Evolutionary conservation across 345 rosid species (phyloP), one percentile per base, ranked within the genome.

Genomic region (Pugionium dolabratum): DNA sequence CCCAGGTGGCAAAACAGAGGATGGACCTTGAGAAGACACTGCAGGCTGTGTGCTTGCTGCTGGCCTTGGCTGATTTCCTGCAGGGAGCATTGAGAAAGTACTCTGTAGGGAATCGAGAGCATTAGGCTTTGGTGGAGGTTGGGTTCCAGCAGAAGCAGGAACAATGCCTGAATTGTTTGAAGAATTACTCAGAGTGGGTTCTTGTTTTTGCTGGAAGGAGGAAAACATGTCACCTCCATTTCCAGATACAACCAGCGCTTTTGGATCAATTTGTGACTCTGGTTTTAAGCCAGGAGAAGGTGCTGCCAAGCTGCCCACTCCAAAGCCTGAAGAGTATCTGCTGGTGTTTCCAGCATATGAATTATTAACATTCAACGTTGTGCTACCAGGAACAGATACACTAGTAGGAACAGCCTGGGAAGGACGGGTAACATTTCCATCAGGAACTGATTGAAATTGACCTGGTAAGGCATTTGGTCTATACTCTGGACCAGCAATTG

Each of bases 81-180:
- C 7, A 79, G 90, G 79, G 67, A 71, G 92, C 85, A 76, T 69
- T 36, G 91, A 70, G 74, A 79, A 86, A 52, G 83, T 62, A 81
- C 72, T 82, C 76, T 88, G 90, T 70, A 90, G 70, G n/a, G 96
- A 82, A 70, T 86, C 90, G 27, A 81, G 82, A 48, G 90, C 71
- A 64, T 71, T 86, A 69, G 89, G 73, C 75, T 80, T 88, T 51
- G 64, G 78, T 9, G 85, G 56, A 70, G 85, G 79, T 55, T 86
- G 96, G 27, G 67, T 48, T 32, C 75, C 78, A 51, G 75, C 75
- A 32, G 88, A 79, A 74, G 69, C 69, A n/a, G 87, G 85, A 62
- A 77, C 79, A 43, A 71, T 68, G 37, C 84, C 75, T 55, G 89
- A 62, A 71, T 78, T 76, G 62, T 74, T 56, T 26, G 86, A 67